A percentile compares a stretch with the other conserved stretches of the same genome.
These are phyloP conservation scores for Rhodamnia argentea DNA, from an alignment of 345 rosid species.

Conservation along the genomic window DNA sequence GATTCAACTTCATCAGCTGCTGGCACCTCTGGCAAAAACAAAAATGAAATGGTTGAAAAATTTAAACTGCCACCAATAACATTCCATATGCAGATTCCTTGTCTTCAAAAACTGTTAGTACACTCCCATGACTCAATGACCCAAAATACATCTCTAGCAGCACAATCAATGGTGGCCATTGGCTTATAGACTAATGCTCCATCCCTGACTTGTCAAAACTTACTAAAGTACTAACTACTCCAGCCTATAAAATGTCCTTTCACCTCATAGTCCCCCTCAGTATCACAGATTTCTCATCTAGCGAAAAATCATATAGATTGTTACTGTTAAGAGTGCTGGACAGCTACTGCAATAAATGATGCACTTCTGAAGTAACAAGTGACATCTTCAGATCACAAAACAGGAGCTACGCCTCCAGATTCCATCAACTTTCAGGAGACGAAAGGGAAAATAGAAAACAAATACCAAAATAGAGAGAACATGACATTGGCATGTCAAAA, in stretches of 20 bases:
- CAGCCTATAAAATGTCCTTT: background rate
- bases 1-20: slow-evolving; percentile 80
- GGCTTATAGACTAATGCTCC: background rate
- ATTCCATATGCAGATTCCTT: background rate
- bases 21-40: slow-evolving; percentile 51
- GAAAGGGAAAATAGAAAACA: background rate
- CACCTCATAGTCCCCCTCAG: background rate
- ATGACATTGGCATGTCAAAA: background rate
- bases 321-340: background rate
- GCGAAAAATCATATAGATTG: background rate
- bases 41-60: background rate
- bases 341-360: background rate
- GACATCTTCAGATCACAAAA: background rate
- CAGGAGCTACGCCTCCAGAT: background rate
- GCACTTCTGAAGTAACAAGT: background rate
- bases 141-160: background rate
- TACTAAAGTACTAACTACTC: background rate
- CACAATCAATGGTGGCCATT: background rate
- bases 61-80: background rate
- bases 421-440: background rate
- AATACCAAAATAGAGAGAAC: background rate
- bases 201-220: background rate
- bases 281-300: background rate
- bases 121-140: background rate
- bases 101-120: background rate